Conservation (phyloP, 2,329 filamentous ascomycete genomes). For the Sporothrix globosa region DNA sequence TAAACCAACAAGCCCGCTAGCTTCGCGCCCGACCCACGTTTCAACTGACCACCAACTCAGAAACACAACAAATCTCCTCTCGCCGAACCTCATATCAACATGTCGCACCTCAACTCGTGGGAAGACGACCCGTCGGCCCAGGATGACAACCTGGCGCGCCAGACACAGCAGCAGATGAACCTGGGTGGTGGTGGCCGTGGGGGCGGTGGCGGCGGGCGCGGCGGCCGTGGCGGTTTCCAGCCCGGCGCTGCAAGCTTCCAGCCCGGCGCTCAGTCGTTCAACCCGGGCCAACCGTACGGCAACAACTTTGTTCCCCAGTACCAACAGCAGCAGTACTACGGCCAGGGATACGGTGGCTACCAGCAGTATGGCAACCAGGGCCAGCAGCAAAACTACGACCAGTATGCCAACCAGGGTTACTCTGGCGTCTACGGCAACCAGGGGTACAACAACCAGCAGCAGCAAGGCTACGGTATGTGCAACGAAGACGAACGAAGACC, state of each 20-base stretch:
- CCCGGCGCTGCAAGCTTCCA: conserved; percentile 72
- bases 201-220: conserved; percentile 28
- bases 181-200: conserved; percentile 58
- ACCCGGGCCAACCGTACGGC: conserved; percentile 62
- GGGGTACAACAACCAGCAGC: conserved; percentile 46
- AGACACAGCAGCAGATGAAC: conserved; percentile 76
- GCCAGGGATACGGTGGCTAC: conserved; percentile 34
- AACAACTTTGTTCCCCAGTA: conserved; percentile 48
- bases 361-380: conserved; percentile 50
- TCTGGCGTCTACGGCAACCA: conserved; percentile 34
- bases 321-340: conserved; percentile 36
- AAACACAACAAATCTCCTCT: not conserved
- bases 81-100: conserved; percentile 21
- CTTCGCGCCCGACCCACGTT: not conserved
- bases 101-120: conserved; percentile 85
- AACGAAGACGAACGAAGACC: not conserved
- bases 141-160: conserved; percentile 76
- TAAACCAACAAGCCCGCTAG: not conserved
- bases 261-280: conserved; percentile 69
- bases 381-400: conserved; percentile 43
- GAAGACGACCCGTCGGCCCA: conserved; percentile 82
- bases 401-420: conserved; percentile 49
- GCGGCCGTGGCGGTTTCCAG: conserved; percentile 55
- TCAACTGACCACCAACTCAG: not conserved
- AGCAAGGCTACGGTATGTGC: conserved; percentile 41